Evolutionary conservation across 2,329 filamentous ascomycete genomes (phyloP), one percentile per base, ranked within the genome.

Genomic region (Helminthosporium solani): DNA sequence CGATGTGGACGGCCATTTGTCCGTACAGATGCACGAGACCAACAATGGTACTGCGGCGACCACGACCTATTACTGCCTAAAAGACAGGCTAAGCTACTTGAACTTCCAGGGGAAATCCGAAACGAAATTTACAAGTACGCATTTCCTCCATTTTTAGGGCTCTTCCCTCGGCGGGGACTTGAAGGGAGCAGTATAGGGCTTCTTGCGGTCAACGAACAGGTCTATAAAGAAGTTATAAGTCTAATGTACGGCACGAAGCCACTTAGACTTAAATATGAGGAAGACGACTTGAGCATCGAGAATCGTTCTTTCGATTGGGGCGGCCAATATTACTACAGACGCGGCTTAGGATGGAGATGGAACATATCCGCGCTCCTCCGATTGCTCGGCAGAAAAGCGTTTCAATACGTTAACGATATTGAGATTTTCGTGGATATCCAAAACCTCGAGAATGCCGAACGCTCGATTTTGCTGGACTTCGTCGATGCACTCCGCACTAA

Each of bases 371-470:
- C 18, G 33, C 42, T 49, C 19, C 35, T 34, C 31, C 19, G 23
- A 45, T 49, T 44, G 16, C 20, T 43, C 16, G 15, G 34, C 19
- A 40, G 30, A 37, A 47, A 47, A 40, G 31, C 16, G 19, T 39
- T 49, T 42, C 18, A 49, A 45, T 40, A 49, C 42, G 34, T 49
- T 45, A 45, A 46, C 25, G 15, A 45, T 42, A 49, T 49, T 46
- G n/a, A 49, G 42, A 49, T 49, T 49, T 44, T 15, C 21, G 31
- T 49, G 14, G 39, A 49, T 49, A 3, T 49, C 33, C 1, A 49
- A 49, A 16, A 33, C 38, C 15, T 33, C 30, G 23, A 42, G 25
- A 28, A 48, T 44, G 20, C 38, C 16, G 14, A 46, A 42, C 27
- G 42, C 37, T 42, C 16, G 16, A 45, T 45, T 49, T 46, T 49